A percentile compares a stretch with the other conserved stretches of the same genome.
These are phyloP conservation scores for Lachnellula cervina DNA, from an alignment of 2,329 filamentous ascomycete genomes.

Conservation along the genomic window DNA sequence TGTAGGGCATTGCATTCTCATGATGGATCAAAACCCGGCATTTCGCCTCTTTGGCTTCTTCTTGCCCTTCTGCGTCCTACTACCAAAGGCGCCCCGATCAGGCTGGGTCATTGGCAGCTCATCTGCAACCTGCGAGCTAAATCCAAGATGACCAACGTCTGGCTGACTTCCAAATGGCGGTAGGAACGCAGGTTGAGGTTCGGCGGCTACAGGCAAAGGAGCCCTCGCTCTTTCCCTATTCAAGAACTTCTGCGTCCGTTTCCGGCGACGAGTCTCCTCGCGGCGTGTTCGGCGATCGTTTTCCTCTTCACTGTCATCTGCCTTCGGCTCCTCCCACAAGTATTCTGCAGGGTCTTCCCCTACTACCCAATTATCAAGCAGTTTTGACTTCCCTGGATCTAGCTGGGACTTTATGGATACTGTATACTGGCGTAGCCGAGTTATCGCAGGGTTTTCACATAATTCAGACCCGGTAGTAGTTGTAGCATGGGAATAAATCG, in stretches of 20 bases:
- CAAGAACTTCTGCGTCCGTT: constrained; percentile 28
- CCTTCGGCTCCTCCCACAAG: constrained; percentile 25
- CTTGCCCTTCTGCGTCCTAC: constrained; percentile 34
- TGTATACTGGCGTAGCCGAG: constrained; percentile 34
- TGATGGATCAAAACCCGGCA: constrained; percentile 25
- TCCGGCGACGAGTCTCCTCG: constrained; percentile 26
- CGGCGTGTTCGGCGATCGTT: constrained; percentile 15
- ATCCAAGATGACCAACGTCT: constrained; percentile 8
- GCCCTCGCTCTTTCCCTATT: constrained; percentile 20
- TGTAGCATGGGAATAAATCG: constrained; percentile 24
- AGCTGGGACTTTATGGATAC: constrained; percentile 28
- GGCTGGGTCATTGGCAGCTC: constrained; percentile 41
- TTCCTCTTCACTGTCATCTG: constrained; percentile 20
- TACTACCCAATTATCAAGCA: constrained; percentile 34
- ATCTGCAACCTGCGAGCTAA: constrained; percentile 27
- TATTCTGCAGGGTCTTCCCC: constrained; percentile 33
- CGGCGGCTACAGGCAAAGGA: constrained; percentile 5
- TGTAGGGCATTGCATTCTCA: too few species aligned
- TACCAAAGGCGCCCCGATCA: constrained; percentile 43
- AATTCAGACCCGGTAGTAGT: constrained; percentile 14
- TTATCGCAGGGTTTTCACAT: constrained; percentile 30
- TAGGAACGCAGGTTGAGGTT: constrained; percentile 41
- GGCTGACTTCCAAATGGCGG: constrained; percentile 27
- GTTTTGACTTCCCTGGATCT: constrained; percentile 23
- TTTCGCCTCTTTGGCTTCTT: constrained; percentile 38